phyloP scores from a whole-genome alignment of 2,329 filamentous ascomycete species.

The Zasmidium citrigriseum region DNA sequence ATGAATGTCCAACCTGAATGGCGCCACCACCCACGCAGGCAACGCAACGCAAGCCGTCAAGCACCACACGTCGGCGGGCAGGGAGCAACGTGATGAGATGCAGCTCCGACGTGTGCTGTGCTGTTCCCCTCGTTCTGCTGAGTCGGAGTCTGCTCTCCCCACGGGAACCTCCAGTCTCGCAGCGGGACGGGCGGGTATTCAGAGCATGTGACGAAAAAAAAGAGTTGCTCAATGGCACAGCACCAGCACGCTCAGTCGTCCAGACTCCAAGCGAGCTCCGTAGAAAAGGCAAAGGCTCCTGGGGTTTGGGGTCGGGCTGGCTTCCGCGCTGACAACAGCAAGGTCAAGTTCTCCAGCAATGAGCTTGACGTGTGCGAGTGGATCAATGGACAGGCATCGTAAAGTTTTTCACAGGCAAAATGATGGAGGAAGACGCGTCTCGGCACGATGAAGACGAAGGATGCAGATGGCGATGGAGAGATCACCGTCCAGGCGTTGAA shows the following conservation, averaged over 20 bases:
- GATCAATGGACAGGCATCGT: neutral
- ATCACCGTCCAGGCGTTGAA: too few relatives aligned
- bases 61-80: too few relatives aligned
- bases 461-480: too few relatives aligned
- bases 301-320: neutral
- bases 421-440: neutral
- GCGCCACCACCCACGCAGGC: slow-evolving; percentile 12
- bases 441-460: neutral
- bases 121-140: too few relatives aligned
- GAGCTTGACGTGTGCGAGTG: neutral
- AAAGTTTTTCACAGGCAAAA: neutral
- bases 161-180: too few relatives aligned
- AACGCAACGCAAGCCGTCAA: too few relatives aligned
- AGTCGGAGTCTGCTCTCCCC: too few relatives aligned
- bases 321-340: neutral
- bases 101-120: neutral
- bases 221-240: too few relatives aligned
- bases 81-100: neutral
- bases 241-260: too few relatives aligned
- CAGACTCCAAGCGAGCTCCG: too few relatives aligned
- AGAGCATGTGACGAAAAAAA: too few relatives aligned
- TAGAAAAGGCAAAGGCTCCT: neutral
- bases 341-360: neutral
- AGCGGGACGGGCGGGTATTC: too few relatives aligned
- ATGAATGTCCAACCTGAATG: slow-evolving; percentile 17